These are phyloP conservation scores for Trichosporon faecale DNA, from an alignment of 1,284 basidiomycete species.

Conservation along the genomic window DNA sequence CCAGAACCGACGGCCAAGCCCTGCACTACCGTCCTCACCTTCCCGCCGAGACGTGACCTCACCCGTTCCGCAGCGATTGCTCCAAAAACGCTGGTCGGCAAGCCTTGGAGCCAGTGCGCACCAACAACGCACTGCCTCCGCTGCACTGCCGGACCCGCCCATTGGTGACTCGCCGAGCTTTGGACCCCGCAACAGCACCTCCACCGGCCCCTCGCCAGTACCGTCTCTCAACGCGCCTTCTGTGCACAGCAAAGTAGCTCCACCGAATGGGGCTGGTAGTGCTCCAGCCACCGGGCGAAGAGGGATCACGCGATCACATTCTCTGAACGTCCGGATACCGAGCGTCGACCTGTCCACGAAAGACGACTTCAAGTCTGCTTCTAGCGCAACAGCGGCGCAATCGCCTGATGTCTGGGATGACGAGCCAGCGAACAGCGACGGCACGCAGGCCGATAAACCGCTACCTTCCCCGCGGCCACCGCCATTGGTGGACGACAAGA, in stretches of 20 bases:
- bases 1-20: neutral
- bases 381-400: slow-evolving; percentile 6
- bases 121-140: slow-evolving; percentile 2
- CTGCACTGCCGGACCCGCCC: neutral
- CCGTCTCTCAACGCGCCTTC: neutral
- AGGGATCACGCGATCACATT: slow-evolving; percentile 17
- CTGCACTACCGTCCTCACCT: neutral
- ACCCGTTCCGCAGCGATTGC: neutral
- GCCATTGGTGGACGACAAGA: slow-evolving; percentile 55
- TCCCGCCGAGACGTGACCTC: neutral
- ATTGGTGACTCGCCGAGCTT: neutral
- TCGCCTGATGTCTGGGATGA: neutral
- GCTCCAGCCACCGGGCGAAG: neutral
- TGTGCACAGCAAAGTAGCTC: neutral
- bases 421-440: neutral
- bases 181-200: neutral
- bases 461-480: slow-evolving; percentile 30
- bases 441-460: neutral
- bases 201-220: neutral
- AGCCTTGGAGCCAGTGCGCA: slow-evolving; percentile 5
- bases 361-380: neutral
- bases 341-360: slow-evolving; percentile 11
- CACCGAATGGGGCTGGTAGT: neutral
- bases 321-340: slow-evolving; percentile 22
- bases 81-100: neutral